phyloP scores from a whole-genome alignment of 805 yeast genomes.

The Candida ulmi region DNA sequence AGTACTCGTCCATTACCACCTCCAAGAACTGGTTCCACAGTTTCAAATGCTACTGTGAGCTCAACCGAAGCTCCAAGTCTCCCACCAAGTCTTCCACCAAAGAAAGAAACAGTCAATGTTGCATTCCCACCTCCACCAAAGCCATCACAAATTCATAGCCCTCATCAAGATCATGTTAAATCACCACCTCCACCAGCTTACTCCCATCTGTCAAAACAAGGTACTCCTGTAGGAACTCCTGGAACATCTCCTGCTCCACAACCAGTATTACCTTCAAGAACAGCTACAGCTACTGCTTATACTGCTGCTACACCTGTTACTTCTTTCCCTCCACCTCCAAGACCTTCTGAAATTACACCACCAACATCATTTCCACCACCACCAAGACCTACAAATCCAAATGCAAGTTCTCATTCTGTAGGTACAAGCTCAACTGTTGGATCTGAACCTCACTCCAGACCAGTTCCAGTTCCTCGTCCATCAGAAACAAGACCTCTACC shows the following conservation, averaged over 20 bases:
- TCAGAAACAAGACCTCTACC: too few species aligned
- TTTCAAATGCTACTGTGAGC: slow-evolving; percentile 1
- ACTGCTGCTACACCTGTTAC: too few species aligned
- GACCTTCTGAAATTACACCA: not conserved
- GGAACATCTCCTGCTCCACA: not conserved
- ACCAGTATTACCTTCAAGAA: not conserved
- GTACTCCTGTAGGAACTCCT: not conserved
- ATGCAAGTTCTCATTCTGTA: too few species aligned
- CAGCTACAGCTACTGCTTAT: too few species aligned
- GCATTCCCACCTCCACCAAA: slow-evolving; percentile 1
- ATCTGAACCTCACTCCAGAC: too few species aligned
- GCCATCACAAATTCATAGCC: not conserved
- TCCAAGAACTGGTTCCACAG: slow-evolving; percentile 1
- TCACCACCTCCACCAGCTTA: slow-evolving; percentile 7
- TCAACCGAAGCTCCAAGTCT: too few species aligned
- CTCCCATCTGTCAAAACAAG: not conserved
- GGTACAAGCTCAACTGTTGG: too few species aligned
- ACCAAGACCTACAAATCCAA: slow-evolving; percentile 3
- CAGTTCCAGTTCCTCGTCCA: too few species aligned
- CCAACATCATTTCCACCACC: slow-evolving; percentile 7
- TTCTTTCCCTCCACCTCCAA: not conserved
- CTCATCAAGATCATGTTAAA: not conserved
- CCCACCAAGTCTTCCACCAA: slow-evolving; percentile 25
- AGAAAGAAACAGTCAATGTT: slow-evolving; percentile 11
- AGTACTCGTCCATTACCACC: not conserved